Evolutionary conservation across 352 stramenopile species (phyloP).

Genomic region (Globisporangium megalacanthum): DNA sequence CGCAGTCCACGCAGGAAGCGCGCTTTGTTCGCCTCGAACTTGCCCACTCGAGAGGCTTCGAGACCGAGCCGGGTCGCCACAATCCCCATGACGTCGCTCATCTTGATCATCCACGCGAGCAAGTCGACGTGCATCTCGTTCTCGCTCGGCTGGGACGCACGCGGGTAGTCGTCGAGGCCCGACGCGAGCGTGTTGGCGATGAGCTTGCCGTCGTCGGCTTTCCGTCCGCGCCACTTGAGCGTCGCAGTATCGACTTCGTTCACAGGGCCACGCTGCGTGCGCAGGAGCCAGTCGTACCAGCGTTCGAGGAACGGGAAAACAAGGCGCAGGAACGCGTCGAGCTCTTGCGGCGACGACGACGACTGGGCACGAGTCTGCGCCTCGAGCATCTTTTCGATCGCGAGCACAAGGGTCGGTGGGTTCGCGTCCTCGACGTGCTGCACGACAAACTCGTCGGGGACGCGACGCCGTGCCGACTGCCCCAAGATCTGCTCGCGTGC

Average conservation of each 20-base stretch:
- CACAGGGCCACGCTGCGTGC: constrained; percentile 47
- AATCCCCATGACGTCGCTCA: constrained; percentile 47
- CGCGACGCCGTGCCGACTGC: constrained; percentile 51
- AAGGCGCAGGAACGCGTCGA: constrained; percentile 34
- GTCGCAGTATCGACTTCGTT: constrained; percentile 21
- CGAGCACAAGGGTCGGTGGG: constrained; percentile 86
- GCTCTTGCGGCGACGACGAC: constrained; percentile 7
- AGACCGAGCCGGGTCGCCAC: constrained; percentile 34
- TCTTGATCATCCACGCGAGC: constrained; percentile 86
- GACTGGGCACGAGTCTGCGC: constrained; percentile 10
- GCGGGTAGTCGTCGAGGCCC: constrained; percentile 91
- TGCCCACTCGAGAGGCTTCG: constrained; percentile 12
- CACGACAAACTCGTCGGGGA: constrained; percentile 87
- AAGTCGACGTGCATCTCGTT: constrained; percentile 90
- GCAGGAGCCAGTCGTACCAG: constrained; percentile 77
- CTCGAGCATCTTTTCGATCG: constrained; percentile 73
- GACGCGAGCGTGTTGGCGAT: constrained; percentile 90
- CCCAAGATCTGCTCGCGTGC: constrained; percentile 89
- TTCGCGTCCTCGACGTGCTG: constrained; percentile 91
- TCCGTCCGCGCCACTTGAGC: constrained; percentile 82
- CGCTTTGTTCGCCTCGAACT: constrained; percentile 25
- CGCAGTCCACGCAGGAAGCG: constrained; percentile 46
- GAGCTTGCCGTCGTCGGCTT: constrained; percentile 63
- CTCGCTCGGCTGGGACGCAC: constrained; percentile 57
- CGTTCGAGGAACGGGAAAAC: constrained; percentile 68